Conservation (phyloP, 164 flowering plant genomes). For the Tetracentron sinense region DNA sequence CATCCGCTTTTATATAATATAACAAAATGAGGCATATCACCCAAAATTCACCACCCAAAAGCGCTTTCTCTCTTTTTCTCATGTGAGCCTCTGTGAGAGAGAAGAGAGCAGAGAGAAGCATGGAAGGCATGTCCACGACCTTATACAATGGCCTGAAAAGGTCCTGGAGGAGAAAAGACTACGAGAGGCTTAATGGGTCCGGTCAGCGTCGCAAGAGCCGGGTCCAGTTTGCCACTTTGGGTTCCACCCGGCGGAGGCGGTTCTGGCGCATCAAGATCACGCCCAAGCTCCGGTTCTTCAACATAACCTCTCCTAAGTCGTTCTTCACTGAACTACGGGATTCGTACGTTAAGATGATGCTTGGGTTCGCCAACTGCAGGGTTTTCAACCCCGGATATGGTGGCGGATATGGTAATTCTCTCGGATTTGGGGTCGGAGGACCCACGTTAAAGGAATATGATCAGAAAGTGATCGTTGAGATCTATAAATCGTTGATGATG, state of each 20-base stretch:
- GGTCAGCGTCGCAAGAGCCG: constrained; percentile 15
- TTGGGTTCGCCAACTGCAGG: constrained; percentile 47
- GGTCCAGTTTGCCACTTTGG: constrained; percentile 14
- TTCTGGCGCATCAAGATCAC: constrained; percentile 46
- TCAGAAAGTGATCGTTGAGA: constrained; percentile 62
- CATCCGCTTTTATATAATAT: neutral
- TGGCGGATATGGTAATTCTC: constrained; percentile 19
- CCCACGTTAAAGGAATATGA: constrained; percentile 62
- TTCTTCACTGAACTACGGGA: constrained; percentile 53
- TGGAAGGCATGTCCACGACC: constrained; percentile 41
- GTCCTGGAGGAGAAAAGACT: constrained; percentile 48
- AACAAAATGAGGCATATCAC: no score
- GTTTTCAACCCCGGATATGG: constrained; percentile 21
- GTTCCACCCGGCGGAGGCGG: constrained; percentile 25
- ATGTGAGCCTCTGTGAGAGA: neutral
- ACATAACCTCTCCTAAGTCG: constrained; percentile 38
- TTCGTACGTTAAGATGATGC: constrained; percentile 77
- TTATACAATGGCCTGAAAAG: constrained; percentile 38
- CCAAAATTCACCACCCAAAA: neutral
- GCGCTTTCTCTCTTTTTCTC: neutral
- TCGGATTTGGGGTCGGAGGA: constrained; percentile 21
- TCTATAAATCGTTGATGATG: constrained; percentile 52
- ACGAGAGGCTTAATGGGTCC: constrained; percentile 40
- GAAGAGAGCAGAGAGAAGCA: constrained; percentile 4
- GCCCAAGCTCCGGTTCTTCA: constrained; percentile 36